phyloP scores from a whole-genome alignment of 1,284 basidiomycete species.

The Malassezia arunalokei region DNA sequence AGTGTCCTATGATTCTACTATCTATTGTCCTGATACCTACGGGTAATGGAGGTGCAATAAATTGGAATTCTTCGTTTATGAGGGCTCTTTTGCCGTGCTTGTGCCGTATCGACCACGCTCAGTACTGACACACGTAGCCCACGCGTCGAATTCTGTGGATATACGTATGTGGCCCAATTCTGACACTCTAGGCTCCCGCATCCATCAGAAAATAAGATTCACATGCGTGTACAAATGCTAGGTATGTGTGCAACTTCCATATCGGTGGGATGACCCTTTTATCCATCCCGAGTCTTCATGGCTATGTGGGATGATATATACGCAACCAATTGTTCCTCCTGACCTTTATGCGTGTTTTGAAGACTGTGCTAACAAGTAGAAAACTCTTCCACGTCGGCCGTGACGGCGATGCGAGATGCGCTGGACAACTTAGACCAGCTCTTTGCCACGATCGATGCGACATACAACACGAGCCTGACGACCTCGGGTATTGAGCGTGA shows the following conservation, averaged over 20 bases:
- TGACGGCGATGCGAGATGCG: constrained; percentile 34
- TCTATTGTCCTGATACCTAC: constrained; percentile 9
- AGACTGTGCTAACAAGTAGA: constrained; percentile 5
- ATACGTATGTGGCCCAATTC: constrained; percentile 56
- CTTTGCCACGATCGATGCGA: constrained; percentile 30
- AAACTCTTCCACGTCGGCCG: constrained; percentile 21
- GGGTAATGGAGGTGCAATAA: constrained; percentile 34
- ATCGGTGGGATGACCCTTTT: constrained; percentile 11
- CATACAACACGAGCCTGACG: constrained; percentile 28
- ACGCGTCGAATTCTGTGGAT: constrained; percentile 97
- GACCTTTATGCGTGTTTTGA: constrained; percentile 11
- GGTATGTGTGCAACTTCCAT: constrained; percentile 55
- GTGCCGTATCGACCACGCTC: background rate
- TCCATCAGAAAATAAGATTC: constrained; percentile 89
- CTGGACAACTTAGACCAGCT: constrained; percentile 34
- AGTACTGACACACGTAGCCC: constrained; percentile 53
- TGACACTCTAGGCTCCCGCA: constrained; percentile 63
- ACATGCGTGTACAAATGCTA: constrained; percentile 95
- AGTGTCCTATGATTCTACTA: constrained; percentile 9
- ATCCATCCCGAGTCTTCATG: constrained; percentile 3
- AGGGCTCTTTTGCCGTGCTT: constrained; percentile 19
- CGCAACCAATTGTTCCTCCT: constrained; percentile 47
- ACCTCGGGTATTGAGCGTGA: constrained; percentile 26
- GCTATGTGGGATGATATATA: constrained; percentile 16
- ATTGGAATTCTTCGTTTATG: constrained; percentile 47